Base-by-base conservation (phyloP, 1,284 basidiomycete genomes). In the Takashimella tepidaria region DNA sequence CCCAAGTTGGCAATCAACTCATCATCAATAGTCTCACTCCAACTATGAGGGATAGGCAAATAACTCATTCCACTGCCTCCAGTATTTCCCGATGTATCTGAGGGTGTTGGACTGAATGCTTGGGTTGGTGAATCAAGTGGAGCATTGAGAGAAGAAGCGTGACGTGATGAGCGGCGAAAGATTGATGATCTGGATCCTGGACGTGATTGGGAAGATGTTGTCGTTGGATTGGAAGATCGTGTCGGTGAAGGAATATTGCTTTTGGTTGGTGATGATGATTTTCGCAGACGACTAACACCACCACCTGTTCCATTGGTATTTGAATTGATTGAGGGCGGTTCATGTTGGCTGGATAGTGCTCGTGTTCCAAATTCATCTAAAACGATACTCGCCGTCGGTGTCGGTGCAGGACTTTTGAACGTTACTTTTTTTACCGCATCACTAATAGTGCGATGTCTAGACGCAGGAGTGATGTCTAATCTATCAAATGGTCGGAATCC, bases 11-110 rank as follows among this genome's bases (percentile, higher is more conserved):
- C 85, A 6, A 98, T 91, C 26, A 98, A 83, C 70, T 98, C 95
- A 54, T 91, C 89, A 70, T 96, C 89, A 6, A 92, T 92, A 67
- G 89, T 88, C 73, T 97, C 90, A 67, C 89, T 92, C 95, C 95
- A 98, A 40, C 90, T 95, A 53, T 85, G 80, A 0, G 87, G 89
- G 23, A 86, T 83, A 3, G 66, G 66, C 4, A 74, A 59, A 47
- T 71, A 76, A 50, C 70, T 71, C 49, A 37, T 37, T 16, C 55
- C 43, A 13, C 47, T 48, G 41, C 60, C 62, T 2, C 40, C 48
- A 4, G 53, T 53, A 2, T 49, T 56, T 3, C 49, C 23, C 1
- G 58, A 61, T 4, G 41, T 21, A 6, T 68, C 64, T 1, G 64
- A 65, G 2, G 64, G 63, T 11, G 61, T 62, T 1, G 64, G 61